Evolutionary conservation across 169 alveolate genomes (phyloP).

Genomic region (Plasmodium adleri): DNA sequence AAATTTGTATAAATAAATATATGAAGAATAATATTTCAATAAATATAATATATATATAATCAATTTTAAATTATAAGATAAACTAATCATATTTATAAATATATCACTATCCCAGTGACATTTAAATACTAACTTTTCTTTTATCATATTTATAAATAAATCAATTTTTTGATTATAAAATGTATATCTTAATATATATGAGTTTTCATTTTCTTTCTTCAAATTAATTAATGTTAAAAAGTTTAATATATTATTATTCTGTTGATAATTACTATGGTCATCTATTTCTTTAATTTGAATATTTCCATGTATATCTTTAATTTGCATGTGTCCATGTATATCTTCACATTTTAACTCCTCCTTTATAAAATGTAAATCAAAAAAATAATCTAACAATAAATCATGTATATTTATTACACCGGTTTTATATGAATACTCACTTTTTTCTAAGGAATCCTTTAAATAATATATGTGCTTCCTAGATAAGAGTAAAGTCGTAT

Average conservation of each 20-base stretch:
- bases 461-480: background rate
- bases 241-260: too few species aligned
- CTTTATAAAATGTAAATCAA: constrained; percentile 18
- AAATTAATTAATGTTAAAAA: constrained; percentile 15
- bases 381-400: constrained; percentile 37
- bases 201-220: constrained; percentile 21
- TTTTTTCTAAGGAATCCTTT: background rate
- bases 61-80: constrained; percentile 43
- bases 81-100: constrained; percentile 34
- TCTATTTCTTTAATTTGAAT: background rate
- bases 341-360: constrained; percentile 9
- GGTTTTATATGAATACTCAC: constrained; percentile 21
- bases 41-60: constrained; percentile 52
- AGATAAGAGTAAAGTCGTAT: background rate
- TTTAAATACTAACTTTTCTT: constrained; percentile 37
- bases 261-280: too few species aligned
- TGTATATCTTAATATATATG: constrained; percentile 23
- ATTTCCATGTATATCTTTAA: background rate
- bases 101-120: constrained; percentile 40
- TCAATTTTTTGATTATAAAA: constrained; percentile 66
- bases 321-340: background rate
- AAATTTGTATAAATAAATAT: constrained; percentile 35
- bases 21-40: constrained; percentile 32
- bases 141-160: constrained; percentile 31
- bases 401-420: constrained; percentile 24